Base-by-base conservation (phyloP, 805 yeast species). In the Metschnikowia vanudenii region DNA sequence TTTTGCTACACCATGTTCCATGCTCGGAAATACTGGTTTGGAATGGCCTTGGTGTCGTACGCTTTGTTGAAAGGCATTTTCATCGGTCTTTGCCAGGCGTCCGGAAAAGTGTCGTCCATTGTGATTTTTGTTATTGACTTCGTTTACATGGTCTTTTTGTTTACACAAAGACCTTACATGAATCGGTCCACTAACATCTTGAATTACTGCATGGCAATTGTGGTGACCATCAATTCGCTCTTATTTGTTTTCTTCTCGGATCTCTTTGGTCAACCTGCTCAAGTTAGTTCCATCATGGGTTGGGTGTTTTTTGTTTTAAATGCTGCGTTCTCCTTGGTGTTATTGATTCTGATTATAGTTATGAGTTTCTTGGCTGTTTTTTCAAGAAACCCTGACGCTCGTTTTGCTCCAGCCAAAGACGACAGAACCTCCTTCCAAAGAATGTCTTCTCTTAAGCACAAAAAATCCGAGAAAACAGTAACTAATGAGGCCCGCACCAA, bases 401-500 rank as follows among this genome's bases (percentile, higher is more conserved):
- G 94, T 64, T 86, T 86, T 63, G 88, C 86, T 42, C 94, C 95
- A 11, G 95, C 96, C 10, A 83, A 75, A 58, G 97, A 91, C 67
- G 97, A 91, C 65, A 82, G 97, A 78, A 82, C 89, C 18, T 88
- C 96, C 9, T 91, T 91, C 81, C 94, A 85, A 61, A 67, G 74
- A 58, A 64, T 62, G 59, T 58, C 70, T 3, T 65, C 71, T 3
- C 43, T 68, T 29, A 68, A 65, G 48, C 54, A 54, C 49, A 84
- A 81, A 59, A 46, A 37, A 17, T 41, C 54, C 9, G 55, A 45
- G 13, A 47, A 47, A 39, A 28, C 38, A 14, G 19, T 40, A 37
- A 39, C 43, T 22, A 39, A 22, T 1, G 47, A 49, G 45, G 49
- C 50, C 6, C 52, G 40, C 14, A 39, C 52, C 4, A 28, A 35